Evolutionary conservation across 2,329 filamentous ascomycete species (phyloP), one percentile per base, ranked within the genome.

Genomic region (Aaosphaeria arxii): DNA sequence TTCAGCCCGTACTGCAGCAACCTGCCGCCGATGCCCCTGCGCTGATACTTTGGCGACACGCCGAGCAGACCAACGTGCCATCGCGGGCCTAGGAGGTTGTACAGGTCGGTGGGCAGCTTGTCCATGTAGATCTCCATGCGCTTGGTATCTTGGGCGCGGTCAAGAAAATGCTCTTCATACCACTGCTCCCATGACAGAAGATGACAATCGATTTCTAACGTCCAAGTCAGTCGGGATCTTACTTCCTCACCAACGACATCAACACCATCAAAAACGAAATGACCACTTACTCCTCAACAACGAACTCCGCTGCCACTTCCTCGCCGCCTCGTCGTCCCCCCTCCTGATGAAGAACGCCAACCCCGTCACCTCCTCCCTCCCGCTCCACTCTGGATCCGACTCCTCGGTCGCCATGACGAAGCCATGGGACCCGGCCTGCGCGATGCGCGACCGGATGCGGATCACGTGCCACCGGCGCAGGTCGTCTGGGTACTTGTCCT

Each of bases 11-110:
- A 33, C 13, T 49, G 11, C 7, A 63, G 31, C 4, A 63, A 40
- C 50, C 48, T 52, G 6, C 30, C 42, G 0, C 56, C 59, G 13
- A 60, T 48, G 13, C 59, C 59, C 4, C 54, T 47, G 5, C 57
- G 51, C 38, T 61, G 59, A 44, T 49, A 42, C 30, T 53, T 44
- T 11, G 54, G 54, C 3, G 47, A 48, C 7, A 60, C 51, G 6
- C 42, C 58, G 7, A 63, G 47, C 1, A 56, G 31, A 5, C 41
- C 43, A 6, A 63, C 30, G 36, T 60, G 51, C 58, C 58, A 63
- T 7, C 46, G 51, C 2, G 51, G 47, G 6, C 45, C 42, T 2
- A 61, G 35, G 2, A 9, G n/a, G 1, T 30, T 30, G 46, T 53
- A 54, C 40, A 48, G 43, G 11, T 49, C 42, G 30, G 47, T 45